A percentile compares a stretch with the other conserved stretches of the same genome.
Evolutionary conservation across 257 asterid species (phyloP).

Genomic region (Oldenlandia corymbosa): DNA sequence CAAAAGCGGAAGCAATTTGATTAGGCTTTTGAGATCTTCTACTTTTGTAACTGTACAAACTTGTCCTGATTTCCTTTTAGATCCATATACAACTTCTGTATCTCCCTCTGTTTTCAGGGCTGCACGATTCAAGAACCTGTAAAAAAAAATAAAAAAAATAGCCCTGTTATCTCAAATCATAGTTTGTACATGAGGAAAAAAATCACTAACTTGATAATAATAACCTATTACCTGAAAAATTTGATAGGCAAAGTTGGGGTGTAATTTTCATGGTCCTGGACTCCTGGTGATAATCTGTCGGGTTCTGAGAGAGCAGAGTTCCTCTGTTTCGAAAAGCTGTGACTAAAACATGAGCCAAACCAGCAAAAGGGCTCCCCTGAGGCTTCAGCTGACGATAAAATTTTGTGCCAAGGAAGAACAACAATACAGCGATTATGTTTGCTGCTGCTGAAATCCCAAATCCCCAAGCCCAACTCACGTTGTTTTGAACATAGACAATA

Average conservation of each 20-base stretch:
- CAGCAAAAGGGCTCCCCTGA: slow-evolving; percentile 49
- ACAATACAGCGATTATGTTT: slow-evolving; percentile 16
- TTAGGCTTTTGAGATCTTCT: slow-evolving; percentile 17
- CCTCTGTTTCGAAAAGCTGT: slow-evolving; percentile 39
- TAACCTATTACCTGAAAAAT: background rate
- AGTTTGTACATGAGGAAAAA: no score
- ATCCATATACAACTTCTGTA: slow-evolving; percentile 5
- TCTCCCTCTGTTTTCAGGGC: slow-evolving; percentile 19
- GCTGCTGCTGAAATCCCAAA: slow-evolving; percentile 8
- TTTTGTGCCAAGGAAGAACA: slow-evolving; percentile 17
- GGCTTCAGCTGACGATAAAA: slow-evolving; percentile 24
- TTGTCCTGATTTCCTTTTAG: slow-evolving; percentile 10
- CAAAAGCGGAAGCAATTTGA: slow-evolving; percentile 24
- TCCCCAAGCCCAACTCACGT: slow-evolving; percentile 23
- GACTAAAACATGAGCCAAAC: slow-evolving; percentile 37
- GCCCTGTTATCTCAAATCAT: no score
- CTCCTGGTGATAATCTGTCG: slow-evolving; percentile 9
- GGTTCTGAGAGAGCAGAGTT: slow-evolving; percentile 18
- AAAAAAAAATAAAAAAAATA: no score
- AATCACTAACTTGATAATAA: no score
- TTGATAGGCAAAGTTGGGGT: slow-evolving; percentile 1
- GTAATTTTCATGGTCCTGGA: slow-evolving; percentile 3
- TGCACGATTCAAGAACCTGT: slow-evolving; percentile 22
- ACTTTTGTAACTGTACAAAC: slow-evolving; percentile 22
- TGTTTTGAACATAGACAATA: slow-evolving; percentile 23